Conservation (phyloP, 108 stramenopile genomes). For the Mayamaea pseudoterrestris region DNA sequence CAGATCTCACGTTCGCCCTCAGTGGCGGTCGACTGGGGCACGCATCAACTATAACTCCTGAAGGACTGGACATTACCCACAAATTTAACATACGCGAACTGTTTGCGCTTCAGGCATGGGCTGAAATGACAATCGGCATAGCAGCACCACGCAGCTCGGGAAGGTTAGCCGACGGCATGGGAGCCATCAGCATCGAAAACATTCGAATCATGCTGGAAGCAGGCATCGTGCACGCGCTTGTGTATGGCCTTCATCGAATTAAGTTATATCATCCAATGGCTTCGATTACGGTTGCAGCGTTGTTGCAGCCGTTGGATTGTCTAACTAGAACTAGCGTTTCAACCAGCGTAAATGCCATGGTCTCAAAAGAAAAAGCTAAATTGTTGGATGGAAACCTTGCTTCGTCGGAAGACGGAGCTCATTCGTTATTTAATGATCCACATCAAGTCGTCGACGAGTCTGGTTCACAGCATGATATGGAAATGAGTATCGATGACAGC, state of each 20-base stretch:
- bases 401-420: no score
- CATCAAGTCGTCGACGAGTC: no score
- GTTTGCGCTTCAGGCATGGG: constrained; percentile 70
- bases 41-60: background rate
- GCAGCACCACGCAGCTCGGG: constrained; percentile 63
- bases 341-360: constrained; percentile 40
- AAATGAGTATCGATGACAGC: no score
- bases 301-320: constrained; percentile 81
- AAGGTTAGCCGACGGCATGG: constrained; percentile 40
- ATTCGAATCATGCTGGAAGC: constrained; percentile 71
- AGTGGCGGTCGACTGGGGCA: constrained; percentile 40
- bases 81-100: constrained; percentile 11
- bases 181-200: constrained; percentile 66
- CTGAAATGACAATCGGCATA: constrained; percentile 72
- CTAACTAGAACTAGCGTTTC: constrained; percentile 55
- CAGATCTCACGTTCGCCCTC: constrained; percentile 73
- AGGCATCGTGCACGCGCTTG: constrained; percentile 68
- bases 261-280: constrained; percentile 74
- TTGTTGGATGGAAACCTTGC: no score
- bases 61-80: background rate
- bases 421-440: no score
- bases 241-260: constrained; percentile 60
- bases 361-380: constrained; percentile 32
- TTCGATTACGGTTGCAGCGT: constrained; percentile 31
- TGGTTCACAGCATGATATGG: no score